A percentile compares a stretch with the other conserved stretches of the same genome.
These are phyloP conservation scores for Naumovozyma baii DNA, from an alignment of 805 yeast species.

Conservation along the genomic window DNA sequence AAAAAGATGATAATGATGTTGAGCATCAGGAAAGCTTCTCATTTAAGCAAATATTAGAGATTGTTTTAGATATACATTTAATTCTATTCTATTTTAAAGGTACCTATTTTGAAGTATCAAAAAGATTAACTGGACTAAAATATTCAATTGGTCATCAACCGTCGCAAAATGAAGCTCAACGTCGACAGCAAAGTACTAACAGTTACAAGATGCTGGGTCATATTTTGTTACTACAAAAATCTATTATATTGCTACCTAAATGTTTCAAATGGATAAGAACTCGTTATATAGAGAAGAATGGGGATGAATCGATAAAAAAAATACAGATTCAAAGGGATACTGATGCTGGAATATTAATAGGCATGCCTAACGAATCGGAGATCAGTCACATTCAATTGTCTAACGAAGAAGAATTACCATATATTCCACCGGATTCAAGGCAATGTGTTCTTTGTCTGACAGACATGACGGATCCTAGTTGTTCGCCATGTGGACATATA, in stretches of 20 bases:
- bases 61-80: constrained; percentile 57
- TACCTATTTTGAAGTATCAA: constrained; percentile 66
- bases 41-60: constrained; percentile 38
- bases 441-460: constrained; percentile 79
- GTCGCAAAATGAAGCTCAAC: constrained; percentile 24
- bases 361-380: constrained; percentile 9
- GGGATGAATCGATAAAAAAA: background rate
- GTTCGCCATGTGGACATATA: constrained; percentile 84
- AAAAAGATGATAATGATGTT: constrained; percentile 1
- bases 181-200: constrained; percentile 31
- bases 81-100: constrained; percentile 81
- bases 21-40: constrained; percentile 1
- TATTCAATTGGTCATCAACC: constrained; percentile 65
- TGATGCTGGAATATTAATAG: background rate
- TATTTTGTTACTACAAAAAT: constrained; percentile 44
- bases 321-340: background rate
- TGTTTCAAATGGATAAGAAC: background rate
- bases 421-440: constrained; percentile 60
- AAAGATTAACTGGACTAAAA: constrained; percentile 68
- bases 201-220: constrained; percentile 69
- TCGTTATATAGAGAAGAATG: background rate
- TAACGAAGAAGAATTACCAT: constrained; percentile 50
- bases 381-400: constrained; percentile 39
- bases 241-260: constrained; percentile 31
- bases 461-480: constrained; percentile 70